These are phyloP conservation scores for Cercospora sp. DNA, from an alignment of 2,329 filamentous ascomycete species.

Conservation along the genomic window DNA sequence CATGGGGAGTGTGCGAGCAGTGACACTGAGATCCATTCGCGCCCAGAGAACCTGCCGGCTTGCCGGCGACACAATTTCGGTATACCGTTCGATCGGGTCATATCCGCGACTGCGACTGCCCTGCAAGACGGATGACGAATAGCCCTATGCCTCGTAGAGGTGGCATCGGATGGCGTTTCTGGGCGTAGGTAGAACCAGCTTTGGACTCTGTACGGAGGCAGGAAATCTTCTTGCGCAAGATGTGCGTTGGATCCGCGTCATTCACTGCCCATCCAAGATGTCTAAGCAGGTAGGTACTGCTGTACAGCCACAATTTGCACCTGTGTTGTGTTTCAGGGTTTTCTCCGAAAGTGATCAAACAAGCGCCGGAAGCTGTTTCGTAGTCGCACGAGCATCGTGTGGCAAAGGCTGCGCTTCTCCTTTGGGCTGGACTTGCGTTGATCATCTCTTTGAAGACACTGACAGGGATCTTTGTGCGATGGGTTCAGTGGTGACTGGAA, in stretches of 20 bases:
- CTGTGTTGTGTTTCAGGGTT: constrained; percentile 6
- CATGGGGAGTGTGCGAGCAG: background rate
- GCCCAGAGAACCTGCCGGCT: background rate
- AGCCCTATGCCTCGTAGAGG: background rate
- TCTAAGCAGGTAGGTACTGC: background rate
- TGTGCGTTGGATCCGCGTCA: background rate
- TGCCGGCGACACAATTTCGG: background rate
- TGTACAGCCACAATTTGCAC: background rate
- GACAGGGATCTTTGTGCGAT: constrained; percentile 1
- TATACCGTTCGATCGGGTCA: background rate
- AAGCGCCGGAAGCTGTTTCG: background rate
- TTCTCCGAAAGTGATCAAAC: constrained; percentile 8
- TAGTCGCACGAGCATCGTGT: constrained; percentile 6
- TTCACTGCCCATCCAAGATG: background rate
- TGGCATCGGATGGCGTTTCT: background rate
- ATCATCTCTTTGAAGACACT: background rate
- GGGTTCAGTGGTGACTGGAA: background rate
- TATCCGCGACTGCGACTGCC: background rate
- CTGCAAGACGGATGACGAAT: background rate
- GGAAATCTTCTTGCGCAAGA: background rate
- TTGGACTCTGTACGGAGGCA: background rate
- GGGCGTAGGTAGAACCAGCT: background rate
- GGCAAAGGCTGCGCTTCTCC: constrained; percentile 3
- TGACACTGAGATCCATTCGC: background rate
- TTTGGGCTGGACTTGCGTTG: background rate